Percentiles rank a stretch among this genome's conserved stretches.
Evolutionary conservation across 192 early-diverging fungal species (phyloP).

Genomic region (Obelidium mucronatum): DNA sequence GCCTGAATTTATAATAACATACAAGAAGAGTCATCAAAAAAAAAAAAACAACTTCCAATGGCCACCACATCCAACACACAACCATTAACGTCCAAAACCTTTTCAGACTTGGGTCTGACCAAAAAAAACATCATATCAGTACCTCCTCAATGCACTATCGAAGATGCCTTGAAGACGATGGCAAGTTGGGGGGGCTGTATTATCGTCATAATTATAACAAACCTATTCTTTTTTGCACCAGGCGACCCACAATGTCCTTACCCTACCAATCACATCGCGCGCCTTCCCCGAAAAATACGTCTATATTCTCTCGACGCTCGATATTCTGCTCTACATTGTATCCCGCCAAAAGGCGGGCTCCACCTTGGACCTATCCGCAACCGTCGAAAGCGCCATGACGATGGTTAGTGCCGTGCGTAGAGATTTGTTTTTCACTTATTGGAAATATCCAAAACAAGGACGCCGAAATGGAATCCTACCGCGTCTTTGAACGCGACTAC

Average conservation of each 20-base stretch:
- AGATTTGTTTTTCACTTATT: not conserved
- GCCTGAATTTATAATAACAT: too few relatives aligned
- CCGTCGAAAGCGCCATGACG: slow-evolving; percentile 37
- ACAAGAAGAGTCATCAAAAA: not conserved
- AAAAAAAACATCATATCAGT: slow-evolving; percentile 36
- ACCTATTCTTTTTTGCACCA: not conserved
- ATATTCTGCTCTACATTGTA: slow-evolving; percentile 51
- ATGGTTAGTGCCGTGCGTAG: slow-evolving; percentile 1
- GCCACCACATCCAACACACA: not conserved
- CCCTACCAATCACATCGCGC: slow-evolving; percentile 64
- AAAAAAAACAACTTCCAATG: not conserved
- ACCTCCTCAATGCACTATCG: slow-evolving; percentile 55
- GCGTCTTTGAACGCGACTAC: slow-evolving; percentile 50
- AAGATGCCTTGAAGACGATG: slow-evolving; percentile 56
- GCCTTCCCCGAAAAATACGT: slow-evolving; percentile 42
- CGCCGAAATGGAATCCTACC: slow-evolving; percentile 50
- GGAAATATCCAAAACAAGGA: slow-evolving; percentile 20
- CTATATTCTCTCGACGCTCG: slow-evolving; percentile 61
- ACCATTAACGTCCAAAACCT: slow-evolving; percentile 22
- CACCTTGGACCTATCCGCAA: slow-evolving; percentile 24
- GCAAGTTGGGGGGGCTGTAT: not conserved
- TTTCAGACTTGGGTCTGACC: slow-evolving; percentile 30
- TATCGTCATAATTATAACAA: too few relatives aligned
- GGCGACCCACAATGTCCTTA: slow-evolving; percentile 56
- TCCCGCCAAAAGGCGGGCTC: slow-evolving; percentile 3